These are phyloP conservation scores for Globisporangium spiculum DNA, from an alignment of 352 stramenopile species.

Conservation along the genomic window DNA sequence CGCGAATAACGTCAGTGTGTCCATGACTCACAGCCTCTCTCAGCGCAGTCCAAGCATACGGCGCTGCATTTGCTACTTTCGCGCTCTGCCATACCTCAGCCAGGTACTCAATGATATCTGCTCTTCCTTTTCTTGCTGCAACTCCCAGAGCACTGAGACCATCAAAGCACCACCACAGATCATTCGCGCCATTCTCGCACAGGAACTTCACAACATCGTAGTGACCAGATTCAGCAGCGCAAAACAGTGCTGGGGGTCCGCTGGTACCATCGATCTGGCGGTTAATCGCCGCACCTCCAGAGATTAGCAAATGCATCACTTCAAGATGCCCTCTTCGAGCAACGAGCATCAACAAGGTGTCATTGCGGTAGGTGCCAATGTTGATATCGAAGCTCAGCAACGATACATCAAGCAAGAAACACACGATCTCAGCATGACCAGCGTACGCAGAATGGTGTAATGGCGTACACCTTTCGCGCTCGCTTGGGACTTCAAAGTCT, in stretches of 20 bases:
- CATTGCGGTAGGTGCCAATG: background rate
- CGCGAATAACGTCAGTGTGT: background rate
- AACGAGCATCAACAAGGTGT: background rate
- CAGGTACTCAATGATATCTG: background rate
- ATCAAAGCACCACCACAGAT: background rate
- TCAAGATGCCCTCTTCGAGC: background rate
- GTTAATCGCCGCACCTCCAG: background rate
- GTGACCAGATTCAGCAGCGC: background rate
- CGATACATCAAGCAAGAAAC: background rate
- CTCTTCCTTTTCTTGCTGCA: background rate
- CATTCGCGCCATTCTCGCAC: slow-evolving; percentile 1
- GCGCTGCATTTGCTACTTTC: background rate
- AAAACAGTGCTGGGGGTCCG: background rate
- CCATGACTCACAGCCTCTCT: background rate
- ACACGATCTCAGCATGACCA: background rate
- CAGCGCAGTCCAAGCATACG: background rate
- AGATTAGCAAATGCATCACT: background rate
- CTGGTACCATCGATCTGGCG: background rate
- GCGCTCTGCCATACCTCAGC: background rate
- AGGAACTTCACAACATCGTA: background rate
- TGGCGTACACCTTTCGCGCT: background rate
- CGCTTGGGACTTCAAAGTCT: background rate
- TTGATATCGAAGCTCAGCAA: background rate
- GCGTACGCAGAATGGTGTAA: background rate
- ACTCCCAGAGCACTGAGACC: background rate